Percentiles rank a stretch among this genome's conserved stretches.
phyloP scores from a whole-genome alignment of 805 yeast genomes.

The Kregervanrija fluxuum region DNA sequence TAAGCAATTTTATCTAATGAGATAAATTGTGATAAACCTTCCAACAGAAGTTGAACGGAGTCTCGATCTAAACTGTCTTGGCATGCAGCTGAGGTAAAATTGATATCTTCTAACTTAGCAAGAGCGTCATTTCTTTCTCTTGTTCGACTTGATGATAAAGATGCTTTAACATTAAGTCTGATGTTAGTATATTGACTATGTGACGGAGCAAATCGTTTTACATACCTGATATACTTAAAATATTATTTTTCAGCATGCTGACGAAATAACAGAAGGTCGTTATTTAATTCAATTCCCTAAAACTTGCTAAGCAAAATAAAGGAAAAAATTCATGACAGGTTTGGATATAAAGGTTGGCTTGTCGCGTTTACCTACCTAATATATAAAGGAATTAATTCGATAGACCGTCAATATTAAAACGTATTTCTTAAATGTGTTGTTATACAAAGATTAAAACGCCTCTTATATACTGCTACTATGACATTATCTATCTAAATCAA shows the following conservation, averaged over 20 bases:
- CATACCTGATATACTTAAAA: constrained; percentile 6
- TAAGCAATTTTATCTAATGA: constrained; percentile 16
- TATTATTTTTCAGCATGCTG: no score
- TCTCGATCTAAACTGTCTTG: constrained; percentile 13
- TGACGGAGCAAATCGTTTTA: neutral
- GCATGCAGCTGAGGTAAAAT: constrained; percentile 16
- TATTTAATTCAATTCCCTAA: no score
- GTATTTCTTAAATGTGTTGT: constrained; percentile 7
- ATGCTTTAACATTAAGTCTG: constrained; percentile 9
- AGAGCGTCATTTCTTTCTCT: constrained; percentile 51
- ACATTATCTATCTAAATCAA: constrained; percentile 21
- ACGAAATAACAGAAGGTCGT: no score
- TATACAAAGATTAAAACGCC: constrained; percentile 9
- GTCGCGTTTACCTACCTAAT: no score
- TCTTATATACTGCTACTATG: constrained; percentile 15
- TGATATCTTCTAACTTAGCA: constrained; percentile 28
- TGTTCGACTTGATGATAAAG: constrained; percentile 42
- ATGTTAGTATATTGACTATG: constrained; percentile 1
- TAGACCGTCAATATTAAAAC: neutral
- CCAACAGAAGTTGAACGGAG: constrained; percentile 10
- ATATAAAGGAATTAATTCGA: no score
- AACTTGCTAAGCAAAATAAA: no score
- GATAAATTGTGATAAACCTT: constrained; percentile 15
- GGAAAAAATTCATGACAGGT: no score
- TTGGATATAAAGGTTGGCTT: no score